Percentiles rank a stretch among this genome's conserved stretches.
phyloP scores from a whole-genome alignment of 2,329 filamentous ascomycete genomes.

The Hymenoscyphus repandus region DNA sequence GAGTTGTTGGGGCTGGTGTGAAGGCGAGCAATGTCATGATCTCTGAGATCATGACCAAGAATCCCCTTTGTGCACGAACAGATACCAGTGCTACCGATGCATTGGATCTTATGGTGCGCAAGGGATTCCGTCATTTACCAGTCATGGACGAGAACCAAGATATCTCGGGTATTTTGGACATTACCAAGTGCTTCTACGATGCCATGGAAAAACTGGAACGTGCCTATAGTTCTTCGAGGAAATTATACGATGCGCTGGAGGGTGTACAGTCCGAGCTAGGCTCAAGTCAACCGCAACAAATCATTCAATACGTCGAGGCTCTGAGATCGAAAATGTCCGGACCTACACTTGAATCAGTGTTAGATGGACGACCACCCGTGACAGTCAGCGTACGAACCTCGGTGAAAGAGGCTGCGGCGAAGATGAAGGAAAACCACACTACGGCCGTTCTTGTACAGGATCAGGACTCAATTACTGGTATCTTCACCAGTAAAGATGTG shows the following conservation, averaged over 20 bases:
- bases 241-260: slow-evolving; percentile 94
- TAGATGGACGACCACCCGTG: slow-evolving; percentile 85
- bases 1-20: slow-evolving; percentile 84
- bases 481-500: slow-evolving; percentile 99
- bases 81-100: slow-evolving; percentile 98
- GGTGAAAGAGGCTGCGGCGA: slow-evolving; percentile 86
- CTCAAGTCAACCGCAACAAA: slow-evolving; percentile 93
- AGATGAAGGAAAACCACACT: slow-evolving; percentile 99
- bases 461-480: slow-evolving; percentile 94
- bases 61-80: slow-evolving; percentile 92
- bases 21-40: slow-evolving; percentile 90
- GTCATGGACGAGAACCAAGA: slow-evolving; percentile 99
- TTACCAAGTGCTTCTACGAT: slow-evolving; percentile 99
- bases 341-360: slow-evolving; percentile 87
- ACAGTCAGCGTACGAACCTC: slow-evolving; percentile 95
- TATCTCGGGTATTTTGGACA: slow-evolving; percentile 95
- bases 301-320: slow-evolving; percentile 98
- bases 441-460: slow-evolving; percentile 95
- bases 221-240: slow-evolving; percentile 95
- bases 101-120: slow-evolving; percentile 94
- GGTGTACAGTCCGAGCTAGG: slow-evolving; percentile 96
- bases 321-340: slow-evolving; percentile 96
- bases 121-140: slow-evolving; percentile 93
- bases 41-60: slow-evolving; percentile 99
- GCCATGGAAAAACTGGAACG: slow-evolving; percentile 99